Percentiles rank a stretch among this genome's conserved stretches.
Evolutionary conservation across 768 basidiomycete genomes (phyloP).

Genomic region (Hemileccinum impolitum): DNA sequence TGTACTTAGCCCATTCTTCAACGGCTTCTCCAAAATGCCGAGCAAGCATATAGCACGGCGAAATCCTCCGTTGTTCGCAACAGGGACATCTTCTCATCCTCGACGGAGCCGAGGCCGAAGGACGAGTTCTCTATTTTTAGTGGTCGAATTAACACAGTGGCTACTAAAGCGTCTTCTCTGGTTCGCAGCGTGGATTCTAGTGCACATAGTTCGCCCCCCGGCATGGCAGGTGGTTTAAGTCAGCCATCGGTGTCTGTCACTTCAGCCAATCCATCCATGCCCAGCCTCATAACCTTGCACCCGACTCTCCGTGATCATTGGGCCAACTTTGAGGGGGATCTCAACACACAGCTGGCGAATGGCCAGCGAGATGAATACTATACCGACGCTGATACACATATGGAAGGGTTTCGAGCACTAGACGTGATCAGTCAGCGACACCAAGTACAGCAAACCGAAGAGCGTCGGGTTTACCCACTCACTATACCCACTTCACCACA

Average conservation of each 20-base stretch:
- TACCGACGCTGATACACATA: slow-evolving; percentile 19
- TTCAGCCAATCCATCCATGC: slow-evolving; percentile 20
- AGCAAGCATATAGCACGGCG: slow-evolving; percentile 47
- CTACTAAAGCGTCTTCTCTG: slow-evolving; percentile 39
- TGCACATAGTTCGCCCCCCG: background rate
- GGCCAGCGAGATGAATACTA: slow-evolving; percentile 25
- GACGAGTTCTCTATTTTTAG: slow-evolving; percentile 76
- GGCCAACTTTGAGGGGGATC: slow-evolving; percentile 52
- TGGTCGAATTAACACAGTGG: slow-evolving; percentile 66
- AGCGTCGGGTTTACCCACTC: slow-evolving; percentile 23
- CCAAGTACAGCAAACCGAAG: slow-evolving; percentile 18
- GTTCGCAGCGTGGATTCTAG: slow-evolving; percentile 1
- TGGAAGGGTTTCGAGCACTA: slow-evolving; percentile 8
- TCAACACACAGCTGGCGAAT: slow-evolving; percentile 48
- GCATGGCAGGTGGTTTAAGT: slow-evolving; percentile 26
- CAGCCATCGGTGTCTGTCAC: slow-evolving; percentile 30
- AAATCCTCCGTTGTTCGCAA: slow-evolving; percentile 42
- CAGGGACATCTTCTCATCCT: slow-evolving; percentile 56
- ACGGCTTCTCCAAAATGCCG: slow-evolving; percentile 60
- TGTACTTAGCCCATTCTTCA: slow-evolving; percentile 58
- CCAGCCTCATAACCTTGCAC: slow-evolving; percentile 46
- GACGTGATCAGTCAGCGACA: background rate
- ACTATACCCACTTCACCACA: slow-evolving; percentile 17
- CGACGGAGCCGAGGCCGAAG: slow-evolving; percentile 42
- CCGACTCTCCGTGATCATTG: slow-evolving; percentile 55